Percentiles rank a stretch among this genome's conserved stretches.
Conservation (phyloP, 108 stramenopile species). For the Nitzschia putrida region DNA sequence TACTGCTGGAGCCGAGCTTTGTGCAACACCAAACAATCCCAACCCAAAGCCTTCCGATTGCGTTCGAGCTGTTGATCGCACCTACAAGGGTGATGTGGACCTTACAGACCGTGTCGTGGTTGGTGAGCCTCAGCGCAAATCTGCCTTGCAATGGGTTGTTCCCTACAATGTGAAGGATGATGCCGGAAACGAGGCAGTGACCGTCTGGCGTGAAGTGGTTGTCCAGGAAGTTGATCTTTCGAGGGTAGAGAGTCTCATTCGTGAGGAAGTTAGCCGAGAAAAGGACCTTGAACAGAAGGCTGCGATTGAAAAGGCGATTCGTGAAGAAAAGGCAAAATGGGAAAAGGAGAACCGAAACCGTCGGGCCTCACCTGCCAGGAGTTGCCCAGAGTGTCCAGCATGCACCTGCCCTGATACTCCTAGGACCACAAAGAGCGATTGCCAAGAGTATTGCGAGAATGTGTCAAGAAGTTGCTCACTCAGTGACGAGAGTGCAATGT, state of each 20-base stretch:
- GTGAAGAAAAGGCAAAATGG: constrained; percentile 54
- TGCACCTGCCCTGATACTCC: constrained; percentile 30
- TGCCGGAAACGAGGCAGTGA: constrained; percentile 77
- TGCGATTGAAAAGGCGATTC: constrained; percentile 51
- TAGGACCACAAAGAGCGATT: constrained; percentile 5
- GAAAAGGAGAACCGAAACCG: constrained; percentile 26
- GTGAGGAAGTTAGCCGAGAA: constrained; percentile 39
- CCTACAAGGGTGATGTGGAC: constrained; percentile 74
- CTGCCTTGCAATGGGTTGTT: constrained; percentile 69
- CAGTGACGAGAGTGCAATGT: constrained; percentile 27
- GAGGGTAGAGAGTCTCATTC: constrained; percentile 60
- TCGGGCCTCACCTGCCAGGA: background rate
- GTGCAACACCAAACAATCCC: constrained; percentile 60
- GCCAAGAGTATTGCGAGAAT: constrained; percentile 20
- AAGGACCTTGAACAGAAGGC: constrained; percentile 41
- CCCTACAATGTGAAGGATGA: constrained; percentile 87
- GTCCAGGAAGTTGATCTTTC: constrained; percentile 80
- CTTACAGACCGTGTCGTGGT: constrained; percentile 63
- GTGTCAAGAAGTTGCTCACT: constrained; percentile 27
- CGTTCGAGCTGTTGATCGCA: constrained; percentile 70
- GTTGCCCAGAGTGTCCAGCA: constrained; percentile 37
- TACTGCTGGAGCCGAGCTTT: constrained; percentile 82
- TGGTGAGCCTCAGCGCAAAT: constrained; percentile 73
- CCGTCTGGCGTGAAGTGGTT: constrained; percentile 74
- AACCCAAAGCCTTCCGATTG: constrained; percentile 67